Evolutionary conservation across 2,329 filamentous ascomycete genomes (phyloP).

Genomic region (Penicillium concentricum): DNA sequence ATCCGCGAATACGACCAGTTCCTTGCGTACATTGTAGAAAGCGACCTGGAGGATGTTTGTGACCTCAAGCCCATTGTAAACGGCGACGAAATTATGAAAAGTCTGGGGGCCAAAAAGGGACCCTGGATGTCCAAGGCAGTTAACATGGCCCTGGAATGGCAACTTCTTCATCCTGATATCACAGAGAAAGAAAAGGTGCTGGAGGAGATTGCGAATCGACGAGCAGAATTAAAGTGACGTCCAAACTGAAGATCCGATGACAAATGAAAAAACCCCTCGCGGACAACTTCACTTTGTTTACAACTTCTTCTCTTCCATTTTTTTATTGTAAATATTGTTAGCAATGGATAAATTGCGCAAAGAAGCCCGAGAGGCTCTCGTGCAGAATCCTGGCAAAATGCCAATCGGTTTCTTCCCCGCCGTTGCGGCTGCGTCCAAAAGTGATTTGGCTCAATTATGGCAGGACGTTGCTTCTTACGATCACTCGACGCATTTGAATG

Average conservation of each 20-base stretch:
- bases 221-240: conserved; percentile 51
- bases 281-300: conserved; percentile 1
- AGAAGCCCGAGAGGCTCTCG: conserved; percentile 27
- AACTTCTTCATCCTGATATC: conserved; percentile 71
- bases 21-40: conserved; percentile 50
- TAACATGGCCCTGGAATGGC: conserved; percentile 81
- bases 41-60: conserved; percentile 53
- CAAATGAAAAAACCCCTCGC: conserved; percentile 8
- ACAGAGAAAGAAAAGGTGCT: conserved; percentile 59
- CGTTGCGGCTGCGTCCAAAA: conserved; percentile 1
- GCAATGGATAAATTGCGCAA: conserved; percentile 31
- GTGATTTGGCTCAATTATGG: conserved; percentile 31
- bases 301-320: neutral
- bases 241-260: conserved; percentile 11
- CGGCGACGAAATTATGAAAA: conserved; percentile 69
- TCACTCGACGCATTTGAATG: conserved; percentile 20
- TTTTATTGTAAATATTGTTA: neutral
- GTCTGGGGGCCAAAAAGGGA: conserved; percentile 64
- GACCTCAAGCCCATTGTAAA: conserved; percentile 66
- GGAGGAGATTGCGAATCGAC: conserved; percentile 56
- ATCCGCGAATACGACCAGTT: conserved; percentile 55
- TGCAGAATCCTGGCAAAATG: conserved; percentile 12
- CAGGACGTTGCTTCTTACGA: conserved; percentile 27
- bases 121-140: conserved; percentile 82
- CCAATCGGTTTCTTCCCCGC: conserved; percentile 9